Evolutionary conservation across 352 stramenopile species (phyloP), one percentile per base, ranked within the genome.

Genomic region (Phytopythium oedochilum): DNA sequence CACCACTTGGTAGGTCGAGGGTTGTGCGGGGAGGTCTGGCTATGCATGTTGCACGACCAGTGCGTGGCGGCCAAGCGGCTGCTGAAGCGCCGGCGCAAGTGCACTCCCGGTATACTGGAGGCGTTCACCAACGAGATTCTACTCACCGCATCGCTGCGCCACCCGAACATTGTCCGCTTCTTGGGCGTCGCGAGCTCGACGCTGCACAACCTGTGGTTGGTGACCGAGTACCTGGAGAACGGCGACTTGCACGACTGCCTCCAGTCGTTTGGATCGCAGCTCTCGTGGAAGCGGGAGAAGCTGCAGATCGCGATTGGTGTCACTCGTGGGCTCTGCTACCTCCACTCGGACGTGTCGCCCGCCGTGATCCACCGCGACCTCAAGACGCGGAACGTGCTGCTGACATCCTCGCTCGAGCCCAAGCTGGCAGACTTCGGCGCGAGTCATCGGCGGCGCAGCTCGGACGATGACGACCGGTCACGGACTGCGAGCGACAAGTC

Each of bases 331-430:
- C 50, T 86, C 10, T 58, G 51, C 38, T 86, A 81, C 31, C 45
- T 88, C 10, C 78, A 88, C 52, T 58, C 64, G 31, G 47, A 68
- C 9, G 60, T 60, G 3, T 36, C 54, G 8, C 68, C 67, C 0
- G 45, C 56, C 5, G 57, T 82, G 31, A 68, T 86, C 26, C 76
- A 89, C 48, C 57, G 76, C 6, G 65, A 88, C 49, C 46, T 91
- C 17, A 86, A 77, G 61, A 60, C 72, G 20, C 78, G 66, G 35
- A 80, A 79, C 57, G 69, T 89, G 12, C 55, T 83, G 25, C 52
- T 83, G 0, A 70, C 67, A 1, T 32, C 40, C 26, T 35, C 59
- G 22, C 51, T 83, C 34, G 55, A 70, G 5, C 68, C 68, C 29
- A 83, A 83, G 29, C 55, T 83, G 1, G 66, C 65, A n/a, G 66